A percentile compares a stretch with the other conserved stretches of the same genome.
Conservation (phyloP, 139 green algal species). For the Zygnema circumcarinatum region DNA sequence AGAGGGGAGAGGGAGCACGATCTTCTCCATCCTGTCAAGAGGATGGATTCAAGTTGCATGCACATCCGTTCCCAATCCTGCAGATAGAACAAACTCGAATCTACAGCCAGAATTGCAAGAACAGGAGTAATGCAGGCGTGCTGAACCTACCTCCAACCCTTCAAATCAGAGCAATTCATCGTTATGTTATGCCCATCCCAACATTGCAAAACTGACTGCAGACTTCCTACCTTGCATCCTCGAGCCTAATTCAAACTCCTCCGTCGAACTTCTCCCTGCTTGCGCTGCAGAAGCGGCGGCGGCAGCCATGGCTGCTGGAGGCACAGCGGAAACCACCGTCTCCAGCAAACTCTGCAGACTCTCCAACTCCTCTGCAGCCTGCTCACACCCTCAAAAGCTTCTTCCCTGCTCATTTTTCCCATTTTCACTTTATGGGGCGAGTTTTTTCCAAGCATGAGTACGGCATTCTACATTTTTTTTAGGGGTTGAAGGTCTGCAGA, state of each 20-base stretch:
- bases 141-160: no score
- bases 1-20: no score
- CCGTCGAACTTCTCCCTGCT: background rate
- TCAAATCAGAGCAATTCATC: background rate
- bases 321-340: background rate
- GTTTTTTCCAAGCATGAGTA: background rate
- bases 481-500: no score
- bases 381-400: background rate
- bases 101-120: background rate
- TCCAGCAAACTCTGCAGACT: background rate
- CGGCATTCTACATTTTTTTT: no score
- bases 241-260: background rate
- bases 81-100: background rate
- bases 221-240: background rate
- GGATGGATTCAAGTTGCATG: background rate
- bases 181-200: background rate
- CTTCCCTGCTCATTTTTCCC: background rate
- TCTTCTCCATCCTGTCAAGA: no score
- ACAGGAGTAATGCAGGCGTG: no score
- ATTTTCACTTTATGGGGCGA: background rate
- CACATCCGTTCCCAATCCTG: background rate
- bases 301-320: background rate
- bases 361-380: background rate
- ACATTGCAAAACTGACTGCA: background rate
- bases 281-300: background rate